Base-by-base conservation (phyloP, 768 basidiomycete species). In the Trametes punicea region DNA sequence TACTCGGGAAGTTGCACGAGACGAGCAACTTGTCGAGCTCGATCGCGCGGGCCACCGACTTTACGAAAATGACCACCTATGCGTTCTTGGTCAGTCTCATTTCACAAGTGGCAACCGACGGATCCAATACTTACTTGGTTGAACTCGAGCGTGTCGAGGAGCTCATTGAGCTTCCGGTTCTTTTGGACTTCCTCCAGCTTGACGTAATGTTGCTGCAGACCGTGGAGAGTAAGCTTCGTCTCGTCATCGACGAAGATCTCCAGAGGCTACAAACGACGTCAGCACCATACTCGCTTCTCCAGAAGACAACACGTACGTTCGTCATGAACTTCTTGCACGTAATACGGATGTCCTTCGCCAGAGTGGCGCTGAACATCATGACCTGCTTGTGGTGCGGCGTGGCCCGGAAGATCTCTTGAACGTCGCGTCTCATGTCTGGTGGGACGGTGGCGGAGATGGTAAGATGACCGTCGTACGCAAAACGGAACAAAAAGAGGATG, bases 291-390 rank as follows among this genome's bases (percentile, higher is more conserved):
- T 29, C 7, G 15, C 13, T 20, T n/a, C 6, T n/a, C n/a, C 31
- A 31, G 13, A 31, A 31, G 15, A 15, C 9, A 47, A 2, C 29
- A 81, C 94, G 61, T 66, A 98, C 97, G 69, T 92, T 96, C 29
- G 91, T 90, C 97, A 99, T 99, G 73, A 99, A 99, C 71, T 99
- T 98, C 77, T 98, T 98, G 84, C 97, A 99, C 0, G 97, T 98
- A 6, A 87, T 81, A 55, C 97, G 82, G 56, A 99, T 96, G 62
- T 98, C 97, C 79, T 99, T 98, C 55, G 93, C 85, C 58, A 99
- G 76, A 1, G 97, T 99, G 36, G 97, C 97, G 66, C 93, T 96
- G 81, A 99, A 99, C 97, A 99, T 99, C 97, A 99, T 99, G 64
- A 99, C 97, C 81, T 99, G 96, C 79, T 99, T 99, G 82, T 97